Percentiles rank a stretch among this genome's conserved stretches.
phyloP scores from a whole-genome alignment of 116 monocot species.

The Iris pallida region DNA sequence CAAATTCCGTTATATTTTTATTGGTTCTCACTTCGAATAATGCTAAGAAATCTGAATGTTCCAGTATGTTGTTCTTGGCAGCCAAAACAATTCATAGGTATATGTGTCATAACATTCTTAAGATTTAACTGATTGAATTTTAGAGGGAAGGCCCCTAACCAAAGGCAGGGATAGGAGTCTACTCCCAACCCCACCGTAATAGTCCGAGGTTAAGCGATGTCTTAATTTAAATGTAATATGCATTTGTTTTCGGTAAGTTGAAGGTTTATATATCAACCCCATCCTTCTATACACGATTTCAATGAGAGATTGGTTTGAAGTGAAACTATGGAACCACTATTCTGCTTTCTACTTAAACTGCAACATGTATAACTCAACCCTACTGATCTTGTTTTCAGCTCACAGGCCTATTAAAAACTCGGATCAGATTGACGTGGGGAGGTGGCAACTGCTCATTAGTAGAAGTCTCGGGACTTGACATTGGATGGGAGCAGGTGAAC shows the following conservation, averaged over 20 bases:
- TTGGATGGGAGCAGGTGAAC: constrained; percentile 99
- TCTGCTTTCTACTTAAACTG: not conserved
- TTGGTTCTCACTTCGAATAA: too few species aligned
- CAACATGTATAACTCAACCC: not conserved
- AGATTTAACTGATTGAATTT: too few species aligned
- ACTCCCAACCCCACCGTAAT: too few species aligned
- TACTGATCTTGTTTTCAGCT: constrained; percentile 40
- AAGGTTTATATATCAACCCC: not conserved
- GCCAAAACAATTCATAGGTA: too few species aligned
- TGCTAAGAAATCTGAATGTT: too few species aligned
- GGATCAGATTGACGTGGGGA: constrained; percentile 60
- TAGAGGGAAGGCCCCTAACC: too few species aligned
- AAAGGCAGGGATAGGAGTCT: too few species aligned
- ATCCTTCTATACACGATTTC: not conserved
- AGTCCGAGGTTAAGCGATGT: too few species aligned
- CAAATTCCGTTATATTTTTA: too few species aligned
- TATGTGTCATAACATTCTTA: too few species aligned
- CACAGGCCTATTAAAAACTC: constrained; percentile 49
- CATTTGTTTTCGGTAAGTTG: not conserved
- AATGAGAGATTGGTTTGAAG: not conserved
- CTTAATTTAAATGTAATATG: not conserved
- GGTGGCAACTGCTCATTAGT: constrained; percentile 58
- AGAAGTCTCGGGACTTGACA: constrained; percentile 95
- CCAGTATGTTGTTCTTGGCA: too few species aligned
- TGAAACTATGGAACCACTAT: not conserved